These are phyloP conservation scores for Citrullus amarus DNA, from an alignment of 306 rosid genomes.

Conservation along the genomic window DNA sequence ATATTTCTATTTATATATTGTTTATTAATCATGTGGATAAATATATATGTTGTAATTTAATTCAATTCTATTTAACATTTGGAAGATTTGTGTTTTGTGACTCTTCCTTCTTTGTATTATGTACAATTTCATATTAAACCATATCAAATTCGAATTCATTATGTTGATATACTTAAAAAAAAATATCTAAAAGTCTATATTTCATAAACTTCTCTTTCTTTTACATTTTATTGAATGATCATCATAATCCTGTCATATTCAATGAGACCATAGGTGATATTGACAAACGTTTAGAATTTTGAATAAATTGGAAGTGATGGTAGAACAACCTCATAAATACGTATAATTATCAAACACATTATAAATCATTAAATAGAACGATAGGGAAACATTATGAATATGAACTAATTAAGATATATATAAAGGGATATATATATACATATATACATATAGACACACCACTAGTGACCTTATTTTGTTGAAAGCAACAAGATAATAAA, in stretches of 20 bases:
- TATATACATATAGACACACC: neutral
- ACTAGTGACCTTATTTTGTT: slow-evolving; percentile 3
- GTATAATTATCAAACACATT: neutral
- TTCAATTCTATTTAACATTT: neutral
- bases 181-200: neutral
- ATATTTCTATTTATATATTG: neutral
- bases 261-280: neutral
- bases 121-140: neutral
- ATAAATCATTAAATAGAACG: neutral
- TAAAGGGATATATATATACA: neutral
- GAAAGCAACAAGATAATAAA: slow-evolving; percentile 11
- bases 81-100: neutral
- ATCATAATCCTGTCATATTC: neutral
- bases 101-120: neutral
- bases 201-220: neutral
- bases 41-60: neutral
- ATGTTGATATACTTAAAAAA: neutral
- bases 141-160: no score
- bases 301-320: neutral
- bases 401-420: neutral
- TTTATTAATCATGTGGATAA: neutral
- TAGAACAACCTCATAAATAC: slow-evolving; percentile 6
- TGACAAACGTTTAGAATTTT: neutral
- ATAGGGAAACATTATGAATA: neutral
- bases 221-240: neutral